Evolutionary conservation across 148 eudicot genomes (phyloP), one percentile per base, ranked within the genome.

Genomic region (Chenopodium formosanum): DNA sequence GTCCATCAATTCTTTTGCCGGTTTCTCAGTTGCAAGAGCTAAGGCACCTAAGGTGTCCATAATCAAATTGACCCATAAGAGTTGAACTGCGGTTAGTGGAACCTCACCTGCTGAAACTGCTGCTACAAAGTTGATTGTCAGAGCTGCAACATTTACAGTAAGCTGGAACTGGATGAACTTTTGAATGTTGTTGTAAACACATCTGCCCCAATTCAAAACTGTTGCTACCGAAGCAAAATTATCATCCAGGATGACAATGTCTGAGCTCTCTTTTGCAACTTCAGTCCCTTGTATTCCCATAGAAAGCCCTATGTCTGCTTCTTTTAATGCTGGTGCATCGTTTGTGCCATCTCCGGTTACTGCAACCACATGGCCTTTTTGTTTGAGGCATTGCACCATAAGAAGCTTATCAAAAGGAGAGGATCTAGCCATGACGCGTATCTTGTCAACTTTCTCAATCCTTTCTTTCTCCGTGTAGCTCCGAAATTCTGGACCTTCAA

Each of bases 281-380:
- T 84, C 87, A 9, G 83, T 80, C 19, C 83, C 81, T 63, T 85
- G 83, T 67, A 75, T 80, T 4, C 83, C 83, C 83, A 81, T 81
- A 0, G 83, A 81, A 3, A 81, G 74, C 10, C 83, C 83, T 4
- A 81, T 81, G 50, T 81, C 79, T 0, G 83, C 83, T 19, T 81
- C 83, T 37, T 81, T 84, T 0, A 85, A 12, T 34, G 87, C 87
- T 1, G 87, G 87, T 47, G 87, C 87, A 71, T 85, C 87, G 29
- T 85, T 85, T 4, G 87, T 85, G 4, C 87, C 87, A 44, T 85
- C 85, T 12, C 87, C 87, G 11, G 87, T 85, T 32, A 85, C 87
- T 34, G 87, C 87, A 16, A 85, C 87, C 12, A 82, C 85, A 76
- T 85, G 87, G 13, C 85, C 87, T 68, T 79, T 82, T 10, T 82